Percentiles rank a stretch among this genome's conserved stretches.
Conservation (phyloP, 164 flowering plant species). For the Magnolia changhungtana region DNA sequence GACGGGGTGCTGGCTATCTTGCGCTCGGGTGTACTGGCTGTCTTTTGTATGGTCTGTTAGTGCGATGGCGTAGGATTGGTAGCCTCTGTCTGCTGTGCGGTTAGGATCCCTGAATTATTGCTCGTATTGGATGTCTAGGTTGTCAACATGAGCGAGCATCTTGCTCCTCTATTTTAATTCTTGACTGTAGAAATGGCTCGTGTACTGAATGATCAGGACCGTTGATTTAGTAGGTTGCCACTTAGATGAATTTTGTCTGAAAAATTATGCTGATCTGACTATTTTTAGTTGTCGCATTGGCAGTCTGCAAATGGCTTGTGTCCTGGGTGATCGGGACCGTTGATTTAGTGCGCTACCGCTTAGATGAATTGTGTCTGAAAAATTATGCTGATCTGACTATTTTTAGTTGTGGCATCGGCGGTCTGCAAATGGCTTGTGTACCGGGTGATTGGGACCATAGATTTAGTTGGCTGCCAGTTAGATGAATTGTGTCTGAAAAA, state of each 20-base stretch:
- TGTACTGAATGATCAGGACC: neutral
- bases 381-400: neutral
- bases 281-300: neutral
- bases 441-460: neutral
- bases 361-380: neutral
- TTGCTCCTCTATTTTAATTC: neutral
- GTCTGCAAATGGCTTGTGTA: neutral
- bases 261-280: neutral
- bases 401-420: neutral
- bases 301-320: neutral
- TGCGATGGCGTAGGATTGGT: neutral
- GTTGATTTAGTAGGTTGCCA: neutral
- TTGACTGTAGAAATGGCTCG: neutral
- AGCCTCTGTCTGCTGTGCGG: neutral
- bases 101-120: neutral
- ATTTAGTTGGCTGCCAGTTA: neutral
- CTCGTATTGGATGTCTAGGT: neutral
- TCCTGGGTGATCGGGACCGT: neutral
- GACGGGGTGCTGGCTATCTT: no score
- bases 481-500: neutral
- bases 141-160: neutral
- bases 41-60: no score
- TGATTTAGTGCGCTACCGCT: neutral
- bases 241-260: neutral
- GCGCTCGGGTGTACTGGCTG: no score